These are phyloP conservation scores for Iberis pinnata DNA, from an alignment of 345 rosid genomes.

Conservation along the genomic window DNA sequence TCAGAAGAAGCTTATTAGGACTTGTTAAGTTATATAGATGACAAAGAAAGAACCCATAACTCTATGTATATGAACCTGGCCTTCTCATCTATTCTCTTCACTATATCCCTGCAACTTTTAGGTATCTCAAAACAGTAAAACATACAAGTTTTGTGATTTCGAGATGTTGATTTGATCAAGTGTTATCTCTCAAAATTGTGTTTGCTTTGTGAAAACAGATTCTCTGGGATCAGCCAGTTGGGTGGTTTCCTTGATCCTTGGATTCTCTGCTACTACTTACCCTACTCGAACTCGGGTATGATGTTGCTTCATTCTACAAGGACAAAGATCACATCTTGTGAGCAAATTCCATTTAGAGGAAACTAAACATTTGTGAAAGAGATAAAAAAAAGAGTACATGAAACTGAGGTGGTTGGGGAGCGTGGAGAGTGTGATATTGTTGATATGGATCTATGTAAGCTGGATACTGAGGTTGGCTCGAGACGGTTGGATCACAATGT, in stretches of 20 bases:
- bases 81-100: too few species aligned
- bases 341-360: background rate
- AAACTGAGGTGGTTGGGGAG: conserved; percentile 42
- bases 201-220: conserved; percentile 6
- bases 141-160: too few species aligned
- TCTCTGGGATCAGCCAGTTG: conserved; percentile 17
- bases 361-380: background rate
- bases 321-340: background rate
- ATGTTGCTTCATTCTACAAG: conserved; percentile 45
- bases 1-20: too few species aligned
- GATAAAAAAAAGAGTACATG: conserved; percentile 39
- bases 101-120: too few species aligned
- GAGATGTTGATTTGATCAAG: too few species aligned
- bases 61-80: too few species aligned
- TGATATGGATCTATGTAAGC: conserved; percentile 61
- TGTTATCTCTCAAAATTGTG: conserved; percentile 30
- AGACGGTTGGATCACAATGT: conserved; percentile 36
- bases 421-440: conserved; percentile 51
- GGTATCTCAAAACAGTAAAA: too few species aligned
- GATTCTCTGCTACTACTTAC: conserved; percentile 45
- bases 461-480: conserved; percentile 35
- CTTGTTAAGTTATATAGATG: too few species aligned
- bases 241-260: conserved; percentile 36
- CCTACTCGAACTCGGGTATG: conserved; percentile 50
- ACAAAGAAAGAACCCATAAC: too few species aligned